These are phyloP conservation scores for Schizothecium vesticola DNA, from an alignment of 495 filamentous ascomycete species.

Conservation along the genomic window DNA sequence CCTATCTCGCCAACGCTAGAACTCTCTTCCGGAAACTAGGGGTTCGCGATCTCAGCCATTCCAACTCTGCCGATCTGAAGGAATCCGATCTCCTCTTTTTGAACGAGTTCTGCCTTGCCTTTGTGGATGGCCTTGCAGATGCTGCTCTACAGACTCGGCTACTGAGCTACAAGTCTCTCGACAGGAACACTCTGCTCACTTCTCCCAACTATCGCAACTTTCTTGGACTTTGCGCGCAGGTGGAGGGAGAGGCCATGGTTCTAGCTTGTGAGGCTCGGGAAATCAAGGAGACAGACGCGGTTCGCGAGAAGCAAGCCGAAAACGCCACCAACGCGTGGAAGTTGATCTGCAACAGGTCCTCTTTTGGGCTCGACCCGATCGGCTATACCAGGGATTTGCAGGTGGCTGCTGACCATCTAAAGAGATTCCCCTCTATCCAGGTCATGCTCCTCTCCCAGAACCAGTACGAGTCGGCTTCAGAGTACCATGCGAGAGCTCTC, in stretches of 20 bases:
- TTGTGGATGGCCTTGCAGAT: slow-evolving; percentile 46
- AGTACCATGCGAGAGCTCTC: slow-evolving; percentile 38
- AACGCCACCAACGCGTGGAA: slow-evolving; percentile 36
- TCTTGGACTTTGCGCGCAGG: slow-evolving; percentile 38
- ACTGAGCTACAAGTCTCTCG: slow-evolving; percentile 35
- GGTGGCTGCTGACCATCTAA: slow-evolving; percentile 36
- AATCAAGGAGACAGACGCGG: slow-evolving; percentile 27
- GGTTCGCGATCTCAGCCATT: slow-evolving; percentile 41
- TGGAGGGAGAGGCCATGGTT: slow-evolving; percentile 46
- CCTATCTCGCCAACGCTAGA: slow-evolving; percentile 42
- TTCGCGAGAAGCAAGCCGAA: slow-evolving; percentile 32
- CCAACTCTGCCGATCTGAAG: slow-evolving; percentile 32
- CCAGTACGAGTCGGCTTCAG: slow-evolving; percentile 38
- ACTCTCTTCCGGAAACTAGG: slow-evolving; percentile 40
- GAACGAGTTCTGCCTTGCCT: slow-evolving; percentile 42
- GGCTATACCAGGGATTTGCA: slow-evolving; percentile 45
- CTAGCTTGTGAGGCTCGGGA: slow-evolving; percentile 39
- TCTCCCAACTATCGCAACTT: slow-evolving; percentile 37
- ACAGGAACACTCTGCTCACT: slow-evolving; percentile 17
- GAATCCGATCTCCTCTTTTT: slow-evolving; percentile 37
- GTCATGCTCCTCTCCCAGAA: slow-evolving; percentile 42
- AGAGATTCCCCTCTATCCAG: slow-evolving; percentile 42
- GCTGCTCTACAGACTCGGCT: slow-evolving; percentile 33
- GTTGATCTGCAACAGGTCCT: slow-evolving; percentile 28
- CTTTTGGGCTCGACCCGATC: slow-evolving; percentile 34